Evolutionary conservation across 176 grass and related monocot species (phyloP), one percentile per base, ranked within the genome.

Genomic region (Rhynchospora breviuscula): DNA sequence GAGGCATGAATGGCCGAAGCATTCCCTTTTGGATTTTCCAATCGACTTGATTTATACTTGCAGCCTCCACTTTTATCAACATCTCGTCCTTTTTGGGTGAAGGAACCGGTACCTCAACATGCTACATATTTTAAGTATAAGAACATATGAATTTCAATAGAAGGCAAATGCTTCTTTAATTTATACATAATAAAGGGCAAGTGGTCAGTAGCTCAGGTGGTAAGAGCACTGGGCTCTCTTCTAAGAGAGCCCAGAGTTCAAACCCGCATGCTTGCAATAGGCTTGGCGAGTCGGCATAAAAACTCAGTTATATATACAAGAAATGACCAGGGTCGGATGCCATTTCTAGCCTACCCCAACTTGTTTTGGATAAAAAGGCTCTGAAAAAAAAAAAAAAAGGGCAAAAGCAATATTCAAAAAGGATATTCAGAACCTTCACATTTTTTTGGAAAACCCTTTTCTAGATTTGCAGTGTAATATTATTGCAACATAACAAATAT

Each of bases 1-100:
- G 44, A 85, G 91, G 91, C 63, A 93, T 74, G 89, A 91, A 93
- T 0, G 87, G 91, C 7, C 91, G 79, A 71, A 76, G 53, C 68
- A 85, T 79, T 43, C 89, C 91, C 70, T 91, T 89, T 87, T 93
- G 91, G 80, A 93, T 85, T 77, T 93, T 93, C 91, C 91, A 91
- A 85, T 93, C 91, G 63, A 93, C 60, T 0, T 89, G 91, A 80
- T 93, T 93, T 85, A 93, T 89, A 84, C 89, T 89, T 13, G 87
- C 87, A 10, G 89, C 91, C 84, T 93, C 91, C 86, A 91, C 46
- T 85, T 87, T 93, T 53, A 91, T 83, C 85, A 91, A 83, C 84
- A 93, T 45, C 81, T 90, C 91, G 0, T 80, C 89, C 13, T 91
- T 88, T 81, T 87, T 88, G 2, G 86, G 91, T 54, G 84, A 82